A percentile compares a stretch with the other conserved stretches of the same genome.
These are phyloP conservation scores for Rhizophagus clarus DNA, from an alignment of 192 early-diverging fungal species.

Conservation along the genomic window DNA sequence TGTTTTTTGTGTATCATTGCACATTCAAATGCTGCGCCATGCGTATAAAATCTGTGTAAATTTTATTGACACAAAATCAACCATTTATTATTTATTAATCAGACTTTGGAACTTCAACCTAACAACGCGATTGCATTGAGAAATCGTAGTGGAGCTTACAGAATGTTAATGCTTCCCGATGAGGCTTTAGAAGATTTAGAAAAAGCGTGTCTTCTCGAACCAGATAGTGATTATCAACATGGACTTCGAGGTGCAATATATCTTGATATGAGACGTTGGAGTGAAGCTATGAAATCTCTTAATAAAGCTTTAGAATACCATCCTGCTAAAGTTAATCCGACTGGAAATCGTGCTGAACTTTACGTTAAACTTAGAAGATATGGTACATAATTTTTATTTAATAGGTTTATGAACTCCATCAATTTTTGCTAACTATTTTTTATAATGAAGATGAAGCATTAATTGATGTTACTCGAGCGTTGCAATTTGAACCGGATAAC, in stretches of 20 bases:
- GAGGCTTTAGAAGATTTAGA: background rate
- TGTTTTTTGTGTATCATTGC: background rate
- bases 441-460: conserved; percentile 11
- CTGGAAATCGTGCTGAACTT: background rate
- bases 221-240: background rate
- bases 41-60: no score
- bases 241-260: background rate
- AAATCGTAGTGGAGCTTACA: background rate
- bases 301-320: background rate
- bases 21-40: background rate
- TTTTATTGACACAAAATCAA: background rate
- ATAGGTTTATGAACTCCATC: no score
- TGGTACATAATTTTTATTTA: background rate
- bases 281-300: background rate
- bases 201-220: background rate
- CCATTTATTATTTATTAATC: background rate
- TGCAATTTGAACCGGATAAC: background rate
- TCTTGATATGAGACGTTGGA: background rate
- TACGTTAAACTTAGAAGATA: background rate
- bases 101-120: background rate
- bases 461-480: background rate
- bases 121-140: background rate
- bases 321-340: background rate
- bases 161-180: background rate
- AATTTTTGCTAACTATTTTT: background rate